Evolutionary conservation across 306 rosid species (phyloP), one percentile per base, ranked within the genome.

Genomic region (Geum urbanum): DNA sequence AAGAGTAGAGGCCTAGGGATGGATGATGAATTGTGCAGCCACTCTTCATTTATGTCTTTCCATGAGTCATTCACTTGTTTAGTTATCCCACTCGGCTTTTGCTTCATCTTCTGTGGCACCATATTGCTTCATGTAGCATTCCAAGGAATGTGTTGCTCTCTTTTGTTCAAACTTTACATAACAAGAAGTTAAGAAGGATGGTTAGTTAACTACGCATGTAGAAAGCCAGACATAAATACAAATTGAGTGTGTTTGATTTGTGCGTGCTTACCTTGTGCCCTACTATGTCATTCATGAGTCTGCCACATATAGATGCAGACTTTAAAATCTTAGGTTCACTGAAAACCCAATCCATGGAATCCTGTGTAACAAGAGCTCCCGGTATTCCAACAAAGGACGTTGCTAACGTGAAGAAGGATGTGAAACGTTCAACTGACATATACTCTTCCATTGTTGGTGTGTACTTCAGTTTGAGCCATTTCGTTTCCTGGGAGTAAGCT

Each of bases 291-390:
- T 72, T 4, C 50, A 37, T n/a, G 13, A 70, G 72, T 22, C 78
- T 66, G 59, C 6, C 1, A 46, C 55, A 46, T 10, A 66, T 4
- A 7, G 55, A 27, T 37, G 72, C 20, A 0, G 67, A 58, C 15
- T 10, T 55, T 13, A 66, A 0, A 45, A 74, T 44, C 53, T 74
- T 74, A 0, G 78, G 78, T 1, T 66, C 47, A 15, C 20, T 48
- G 20, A n/a, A 44, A 1, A 56, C 10, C 60, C 73, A 66, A 27
- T 74, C 67, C 37, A 55, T 27, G 9, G 43, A 64, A 8, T 66
- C 67, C 22, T 67, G 11, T 7, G 19, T 74, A 3, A 45, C 67
- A 74, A 66, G 37, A 5, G 46, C 22, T 8, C 72, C 77, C 75
- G n/a, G n/a, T n/a, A 77, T 47, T 8, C 82, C 62, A 56, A 56